phyloP scores from a whole-genome alignment of 129 eudicot genomes.

The Ambrosia artemisiifolia region DNA sequence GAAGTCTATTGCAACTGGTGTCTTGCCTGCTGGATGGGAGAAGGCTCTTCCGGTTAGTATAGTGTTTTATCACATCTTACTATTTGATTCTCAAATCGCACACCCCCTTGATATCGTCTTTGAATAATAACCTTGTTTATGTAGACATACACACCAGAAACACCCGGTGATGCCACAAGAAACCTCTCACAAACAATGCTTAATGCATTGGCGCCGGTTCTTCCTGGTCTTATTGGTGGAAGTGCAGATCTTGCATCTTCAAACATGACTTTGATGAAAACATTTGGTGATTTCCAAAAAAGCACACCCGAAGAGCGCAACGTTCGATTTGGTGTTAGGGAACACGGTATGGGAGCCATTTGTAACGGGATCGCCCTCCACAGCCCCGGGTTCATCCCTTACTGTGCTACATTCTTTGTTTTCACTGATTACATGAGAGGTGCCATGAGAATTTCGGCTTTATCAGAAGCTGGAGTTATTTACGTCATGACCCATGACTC shows the following conservation, averaged over 20 bases:
- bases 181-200: conserved; percentile 77
- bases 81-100: not conserved
- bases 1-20: conserved; percentile 57
- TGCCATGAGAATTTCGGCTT: conserved; percentile 84
- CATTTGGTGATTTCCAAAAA: conserved; percentile 94
- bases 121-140: conserved; percentile 5
- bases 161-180: conserved; percentile 86
- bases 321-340: conserved; percentile 86
- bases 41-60: conserved; percentile 82
- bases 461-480: conserved; percentile 83
- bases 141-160: conserved; percentile 90
- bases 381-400: conserved; percentile 83
- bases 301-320: conserved; percentile 91
- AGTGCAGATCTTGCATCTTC: conserved; percentile 98
- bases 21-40: conserved; percentile 82
- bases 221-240: conserved; percentile 91
- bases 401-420: conserved; percentile 95
- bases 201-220: conserved; percentile 77
- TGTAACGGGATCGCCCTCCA: conserved; percentile 93
- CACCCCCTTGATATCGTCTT: not conserved
- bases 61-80: not conserved
- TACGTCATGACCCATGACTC: conserved; percentile 98
- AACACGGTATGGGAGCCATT: conserved; percentile 95
- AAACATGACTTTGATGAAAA: conserved; percentile 92
- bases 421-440: conserved; percentile 99